These are phyloP conservation scores for Fraxinus pennsylvanica DNA, from an alignment of 257 asterid genomes.

Conservation along the genomic window DNA sequence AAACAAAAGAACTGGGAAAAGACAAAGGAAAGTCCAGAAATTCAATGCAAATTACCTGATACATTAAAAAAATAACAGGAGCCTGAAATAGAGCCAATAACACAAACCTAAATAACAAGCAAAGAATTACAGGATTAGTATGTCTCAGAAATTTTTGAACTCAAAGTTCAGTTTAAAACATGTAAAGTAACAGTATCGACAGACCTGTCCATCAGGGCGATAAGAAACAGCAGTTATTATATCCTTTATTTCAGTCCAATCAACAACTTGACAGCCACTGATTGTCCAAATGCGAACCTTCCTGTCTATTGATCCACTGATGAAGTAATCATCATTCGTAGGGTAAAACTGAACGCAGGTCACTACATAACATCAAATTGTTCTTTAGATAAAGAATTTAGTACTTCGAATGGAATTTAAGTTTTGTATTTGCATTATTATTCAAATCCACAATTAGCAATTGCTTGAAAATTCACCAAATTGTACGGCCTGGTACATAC, in stretches of 20 bases:
- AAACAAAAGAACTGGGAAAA: background rate
- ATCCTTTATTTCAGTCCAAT: conserved; percentile 81
- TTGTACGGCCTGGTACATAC: conserved; percentile 36
- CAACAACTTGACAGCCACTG: conserved; percentile 66
- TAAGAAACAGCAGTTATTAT: conserved; percentile 87
- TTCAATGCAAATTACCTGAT: conserved; percentile 52
- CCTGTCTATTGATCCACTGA: conserved; percentile 96
- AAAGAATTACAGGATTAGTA: conserved; percentile 15
- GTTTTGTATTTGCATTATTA: background rate
- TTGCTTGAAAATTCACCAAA: conserved; percentile 2
- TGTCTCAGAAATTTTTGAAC: background rate
- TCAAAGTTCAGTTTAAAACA: background rate
- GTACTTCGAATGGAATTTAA: conserved; percentile 11
- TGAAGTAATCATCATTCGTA: conserved; percentile 63
- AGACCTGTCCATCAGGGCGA: conserved; percentile 85
- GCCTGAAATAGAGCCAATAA: conserved; percentile 77
- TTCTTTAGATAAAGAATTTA: conserved; percentile 26
- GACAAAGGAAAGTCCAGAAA: conserved; percentile 4
- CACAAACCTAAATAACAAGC: conserved; percentile 63
- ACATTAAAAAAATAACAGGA: conserved; percentile 63
- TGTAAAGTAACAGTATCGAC: conserved; percentile 15
- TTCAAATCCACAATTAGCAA: background rate
- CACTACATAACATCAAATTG: conserved; percentile 56
- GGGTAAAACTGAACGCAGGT: conserved; percentile 86
- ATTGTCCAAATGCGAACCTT: conserved; percentile 87